A percentile compares a stretch with the other conserved stretches of the same genome.
phyloP scores from a whole-genome alignment of 1,284 basidiomycete genomes.

The Neolentinus lepideus region DNA sequence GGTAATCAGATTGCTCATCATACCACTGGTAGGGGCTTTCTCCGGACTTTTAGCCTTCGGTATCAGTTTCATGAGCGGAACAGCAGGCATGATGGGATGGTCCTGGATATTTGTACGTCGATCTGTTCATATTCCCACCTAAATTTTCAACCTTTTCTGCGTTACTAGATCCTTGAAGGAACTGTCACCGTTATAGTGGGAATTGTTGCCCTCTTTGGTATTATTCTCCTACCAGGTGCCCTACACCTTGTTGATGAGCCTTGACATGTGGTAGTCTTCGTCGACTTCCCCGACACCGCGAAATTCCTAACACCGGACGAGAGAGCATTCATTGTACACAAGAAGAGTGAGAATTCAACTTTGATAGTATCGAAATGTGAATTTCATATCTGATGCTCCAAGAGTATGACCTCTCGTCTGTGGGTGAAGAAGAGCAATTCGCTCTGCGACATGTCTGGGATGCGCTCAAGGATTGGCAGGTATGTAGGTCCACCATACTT shows the following conservation, averaged over 20 bases:
- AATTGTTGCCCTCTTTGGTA: conserved; percentile 35
- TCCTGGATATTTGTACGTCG: conserved; percentile 38
- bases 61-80: conserved; percentile 35
- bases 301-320: conserved; percentile 55
- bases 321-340: conserved; percentile 50
- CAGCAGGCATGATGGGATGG: conserved; percentile 32
- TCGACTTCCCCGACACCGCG: conserved; percentile 53
- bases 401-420: conserved; percentile 61
- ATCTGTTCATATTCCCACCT: not conserved
- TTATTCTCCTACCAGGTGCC: too few species aligned
- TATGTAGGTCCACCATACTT: conserved; percentile 12
- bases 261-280: conserved; percentile 29
- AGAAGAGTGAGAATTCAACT: conserved; percentile 38
- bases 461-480: conserved; percentile 61
- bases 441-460: conserved; percentile 42
- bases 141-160: not conserved
- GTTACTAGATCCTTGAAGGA: conserved; percentile 46
- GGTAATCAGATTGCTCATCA: too few species aligned
- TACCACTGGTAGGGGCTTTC: conserved; percentile 21
- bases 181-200: conserved; percentile 41
- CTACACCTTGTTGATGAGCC: too few species aligned
- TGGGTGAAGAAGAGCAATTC: conserved; percentile 61
- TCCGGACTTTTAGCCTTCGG: conserved; percentile 34
- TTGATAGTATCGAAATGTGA: not conserved
- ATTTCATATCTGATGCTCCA: not conserved